Percentiles rank a stretch among this genome's conserved stretches.
These are phyloP conservation scores for Candida pseudoglaebosa DNA, from an alignment of 805 yeast genomes.

Conservation along the genomic window DNA sequence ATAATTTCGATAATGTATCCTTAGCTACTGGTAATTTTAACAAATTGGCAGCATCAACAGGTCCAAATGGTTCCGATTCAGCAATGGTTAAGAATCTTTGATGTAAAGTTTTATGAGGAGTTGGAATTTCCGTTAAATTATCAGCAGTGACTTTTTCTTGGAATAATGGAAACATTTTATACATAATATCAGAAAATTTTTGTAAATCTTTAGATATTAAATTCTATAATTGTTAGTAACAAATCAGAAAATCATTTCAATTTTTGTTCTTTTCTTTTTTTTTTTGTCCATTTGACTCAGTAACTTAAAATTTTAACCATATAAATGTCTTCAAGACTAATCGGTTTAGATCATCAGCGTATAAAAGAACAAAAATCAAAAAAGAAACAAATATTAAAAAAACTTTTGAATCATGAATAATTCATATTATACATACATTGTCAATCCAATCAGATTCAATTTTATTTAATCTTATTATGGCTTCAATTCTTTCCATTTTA, in stretches of 20 bases:
- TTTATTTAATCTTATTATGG: conserved; percentile 64
- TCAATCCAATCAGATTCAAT: conserved; percentile 62
- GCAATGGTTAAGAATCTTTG: conserved; percentile 86
- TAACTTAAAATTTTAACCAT: conserved; percentile 15
- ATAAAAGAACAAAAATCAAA: neutral
- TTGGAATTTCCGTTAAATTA: conserved; percentile 90
- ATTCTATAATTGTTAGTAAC: conserved; percentile 27
- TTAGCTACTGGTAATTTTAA: conserved; percentile 87
- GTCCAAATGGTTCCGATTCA: conserved; percentile 93
- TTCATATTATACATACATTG: conserved; percentile 47
- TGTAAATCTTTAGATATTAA: conserved; percentile 52
- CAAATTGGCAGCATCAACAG: conserved; percentile 87
- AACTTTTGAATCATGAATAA: too few species aligned
- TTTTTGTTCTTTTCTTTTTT: neutral
- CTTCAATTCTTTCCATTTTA: conserved; percentile 84
- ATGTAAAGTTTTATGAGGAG: conserved; percentile 74
- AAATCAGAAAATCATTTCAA: too few species aligned
- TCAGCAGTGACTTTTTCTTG: conserved; percentile 46
- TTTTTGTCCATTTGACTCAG: conserved; percentile 1
- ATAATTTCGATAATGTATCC: conserved; percentile 64
- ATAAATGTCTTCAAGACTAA: conserved; percentile 5
- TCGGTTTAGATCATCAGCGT: conserved; percentile 1
- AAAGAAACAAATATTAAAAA: neutral
- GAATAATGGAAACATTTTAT: conserved; percentile 78
- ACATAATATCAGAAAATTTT: conserved; percentile 59